Evolutionary conservation across 1,284 basidiomycete species (phyloP).

Genomic region (Phenoliferia sp.): DNA sequence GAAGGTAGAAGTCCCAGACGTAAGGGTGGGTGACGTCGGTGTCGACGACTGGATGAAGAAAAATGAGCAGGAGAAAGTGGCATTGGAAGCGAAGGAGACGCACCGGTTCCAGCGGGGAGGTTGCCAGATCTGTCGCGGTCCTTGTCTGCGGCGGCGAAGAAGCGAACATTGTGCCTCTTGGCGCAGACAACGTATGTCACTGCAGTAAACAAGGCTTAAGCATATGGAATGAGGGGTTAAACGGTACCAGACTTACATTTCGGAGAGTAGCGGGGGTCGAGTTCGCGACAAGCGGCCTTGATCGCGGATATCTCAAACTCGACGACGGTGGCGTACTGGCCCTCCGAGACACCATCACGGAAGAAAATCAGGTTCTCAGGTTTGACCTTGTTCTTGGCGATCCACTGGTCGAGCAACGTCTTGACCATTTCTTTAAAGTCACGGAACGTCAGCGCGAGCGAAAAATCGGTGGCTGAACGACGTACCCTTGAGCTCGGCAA

Average conservation of each 20-base stretch:
- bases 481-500: conserved; percentile 39
- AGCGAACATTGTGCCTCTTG: conserved; percentile 68
- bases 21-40: conserved; percentile 41
- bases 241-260: conserved; percentile 40
- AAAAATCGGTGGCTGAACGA: neutral
- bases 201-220: conserved; percentile 29
- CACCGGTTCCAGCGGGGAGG: conserved; percentile 27
- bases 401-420: conserved; percentile 57
- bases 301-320: conserved; percentile 16
- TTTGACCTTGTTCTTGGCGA: conserved; percentile 49
- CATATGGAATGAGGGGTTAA: neutral
- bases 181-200: conserved; percentile 72
- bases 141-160: conserved; percentile 11
- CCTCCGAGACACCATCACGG: conserved; percentile 32
- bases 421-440: conserved; percentile 63
- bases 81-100: neutral
- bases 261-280: conserved; percentile 53
- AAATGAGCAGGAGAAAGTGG: neutral
- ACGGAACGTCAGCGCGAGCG: too few relatives aligned
- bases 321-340: conserved; percentile 26
- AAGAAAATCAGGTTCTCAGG: conserved; percentile 55
- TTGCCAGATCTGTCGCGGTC: conserved; percentile 20
- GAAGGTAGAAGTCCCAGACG: conserved; percentile 43
- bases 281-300: conserved; percentile 13
- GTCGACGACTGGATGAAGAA: conserved; percentile 15